Percentiles rank a stretch among this genome's conserved stretches.
These are phyloP conservation scores for Cicer chorassanicum DNA, from an alignment of 306 rosid genomes.

Conservation along the genomic window DNA sequence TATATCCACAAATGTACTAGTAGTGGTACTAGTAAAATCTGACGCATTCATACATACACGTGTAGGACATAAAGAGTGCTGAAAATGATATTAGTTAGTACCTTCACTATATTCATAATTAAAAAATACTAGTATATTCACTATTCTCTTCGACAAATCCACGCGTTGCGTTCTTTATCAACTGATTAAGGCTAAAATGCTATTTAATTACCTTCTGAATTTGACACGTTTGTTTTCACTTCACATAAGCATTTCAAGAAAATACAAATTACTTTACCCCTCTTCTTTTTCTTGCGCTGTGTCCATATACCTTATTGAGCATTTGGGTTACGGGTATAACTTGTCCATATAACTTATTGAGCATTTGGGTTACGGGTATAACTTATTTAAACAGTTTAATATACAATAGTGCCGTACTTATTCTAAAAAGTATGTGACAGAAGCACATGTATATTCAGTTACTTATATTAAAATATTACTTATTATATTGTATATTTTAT, in stretches of 20 bases:
- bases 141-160: not conserved
- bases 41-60: not conserved
- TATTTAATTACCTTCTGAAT: constrained; percentile 29
- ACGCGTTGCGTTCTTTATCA: constrained; percentile 29
- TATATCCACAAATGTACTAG: not conserved
- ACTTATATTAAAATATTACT: too few relatives aligned
- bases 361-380: not conserved
- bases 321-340: not conserved
- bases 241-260: not conserved
- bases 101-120: too few relatives aligned
- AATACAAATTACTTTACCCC: not conserved
- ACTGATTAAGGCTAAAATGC: constrained; percentile 37
- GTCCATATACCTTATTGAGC: not conserved
- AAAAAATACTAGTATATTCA: not conserved
- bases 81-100: not conserved
- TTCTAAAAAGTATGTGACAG: too few relatives aligned
- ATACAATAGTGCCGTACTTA: too few relatives aligned
- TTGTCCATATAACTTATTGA: not conserved
- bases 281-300: not conserved
- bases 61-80: not conserved
- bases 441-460: too few relatives aligned
- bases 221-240: not conserved
- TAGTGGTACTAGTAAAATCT: not conserved
- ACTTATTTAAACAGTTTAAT: too few relatives aligned
- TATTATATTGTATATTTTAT: too few relatives aligned